These are phyloP conservation scores for Tylopilus rubrobrunneus DNA, from an alignment of 768 basidiomycete species.

Conservation along the genomic window DNA sequence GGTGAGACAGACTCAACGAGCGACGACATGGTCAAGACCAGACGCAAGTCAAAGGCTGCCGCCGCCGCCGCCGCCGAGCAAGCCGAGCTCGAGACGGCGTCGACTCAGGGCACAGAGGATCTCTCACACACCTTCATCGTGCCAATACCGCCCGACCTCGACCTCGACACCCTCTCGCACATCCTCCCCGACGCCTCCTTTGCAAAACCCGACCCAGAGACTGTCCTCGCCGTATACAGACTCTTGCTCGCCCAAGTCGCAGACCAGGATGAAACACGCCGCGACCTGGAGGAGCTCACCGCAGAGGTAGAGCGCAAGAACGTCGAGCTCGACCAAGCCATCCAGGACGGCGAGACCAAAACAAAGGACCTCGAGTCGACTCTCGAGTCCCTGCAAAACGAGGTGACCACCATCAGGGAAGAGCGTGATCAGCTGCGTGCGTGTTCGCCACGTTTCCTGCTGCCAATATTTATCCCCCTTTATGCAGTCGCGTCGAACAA, in stretches of 20 bases:
- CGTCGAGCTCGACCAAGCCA: conserved; percentile 78
- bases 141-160: conserved; percentile 63
- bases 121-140: conserved; percentile 31
- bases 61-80: conserved; percentile 33
- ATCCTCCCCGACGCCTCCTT: conserved; percentile 62
- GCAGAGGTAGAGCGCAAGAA: conserved; percentile 71
- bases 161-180: conserved; percentile 53
- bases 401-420: conserved; percentile 51
- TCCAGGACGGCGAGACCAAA: conserved; percentile 70
- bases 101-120: conserved; percentile 35
- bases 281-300: conserved; percentile 66
- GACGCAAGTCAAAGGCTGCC: conserved; percentile 57
- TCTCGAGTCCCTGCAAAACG: conserved; percentile 49
- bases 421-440: conserved; percentile 68
- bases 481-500: conserved; percentile 42
- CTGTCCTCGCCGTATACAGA: conserved; percentile 60
- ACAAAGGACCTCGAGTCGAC: conserved; percentile 54
- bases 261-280: conserved; percentile 51
- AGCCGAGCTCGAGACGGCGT: conserved; percentile 31
- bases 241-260: conserved; percentile 53
- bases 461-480: conserved; percentile 10
- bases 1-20: too few relatives aligned
- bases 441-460: conserved; percentile 21
- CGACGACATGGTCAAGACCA: conserved; percentile 41
- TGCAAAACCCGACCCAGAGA: conserved; percentile 53